Base-by-base conservation (phyloP, 768 basidiomycete species). In the Boletus tomentosulus region DNA sequence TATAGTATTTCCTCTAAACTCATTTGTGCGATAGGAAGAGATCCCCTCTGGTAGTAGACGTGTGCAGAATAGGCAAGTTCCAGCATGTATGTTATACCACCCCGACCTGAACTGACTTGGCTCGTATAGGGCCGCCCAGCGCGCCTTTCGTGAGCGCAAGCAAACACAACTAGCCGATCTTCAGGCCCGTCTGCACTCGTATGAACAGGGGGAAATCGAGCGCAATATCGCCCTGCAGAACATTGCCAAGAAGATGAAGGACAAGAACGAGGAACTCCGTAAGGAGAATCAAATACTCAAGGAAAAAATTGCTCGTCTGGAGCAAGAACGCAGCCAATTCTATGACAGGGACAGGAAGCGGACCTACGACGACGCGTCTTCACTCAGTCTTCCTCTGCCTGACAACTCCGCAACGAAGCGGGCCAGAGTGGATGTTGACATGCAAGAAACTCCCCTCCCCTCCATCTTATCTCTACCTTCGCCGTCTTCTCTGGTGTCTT, bases 161-260 rank as follows among this genome's bases (percentile, higher is more conserved):
- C 90, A 93, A 66, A 84, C 87, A 4, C 91, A 92, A 63, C 85
- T 94, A 34, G 84, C 88, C 9, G 91, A 92, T 57, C 79, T 94
- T 34, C 91, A 94, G 71, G 86, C 90, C 47, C 87, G 90, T 45
- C 76, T 94, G 48, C 85, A 88, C 57, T 81, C 82, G 19, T 93
- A 92, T 62, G 91, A 94, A 66, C 88, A 90, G 66, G 92, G 92
- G n/a, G 91, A 93, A 66, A 84, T 92, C 27, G 88, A 93, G 67
- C 84, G 89, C 52, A 92, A 88, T 63, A 82, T 93, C 47, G 88
- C 89, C 44, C 74, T 94, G 22, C 92, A 93, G 70, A 83, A 78
- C 50, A 81, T 90, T 50, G 89, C 89, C 13, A 92, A 91, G 71
- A 82, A 84, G 31, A 78, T 89, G 53, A 93, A 92, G 71, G 89